phyloP scores from a whole-genome alignment of 2,329 filamentous ascomycete species.

The Cytospora paraplurivora region DNA sequence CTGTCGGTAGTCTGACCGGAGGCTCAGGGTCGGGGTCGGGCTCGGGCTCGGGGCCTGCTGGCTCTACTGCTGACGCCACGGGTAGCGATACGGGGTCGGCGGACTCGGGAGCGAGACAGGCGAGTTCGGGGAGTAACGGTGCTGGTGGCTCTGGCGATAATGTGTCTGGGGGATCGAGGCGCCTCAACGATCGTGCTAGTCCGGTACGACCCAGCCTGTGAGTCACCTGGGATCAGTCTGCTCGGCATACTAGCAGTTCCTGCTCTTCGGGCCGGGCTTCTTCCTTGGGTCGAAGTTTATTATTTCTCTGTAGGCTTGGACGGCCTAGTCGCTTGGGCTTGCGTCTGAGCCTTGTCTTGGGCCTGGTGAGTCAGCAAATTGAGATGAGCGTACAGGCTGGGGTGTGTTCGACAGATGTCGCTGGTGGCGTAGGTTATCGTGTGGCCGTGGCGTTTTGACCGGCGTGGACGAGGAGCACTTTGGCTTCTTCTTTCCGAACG shows the following conservation, averaged over 20 bases:
- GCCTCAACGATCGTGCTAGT: constrained; percentile 11
- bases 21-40: constrained; percentile 1
- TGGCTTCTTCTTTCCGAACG: not conserved
- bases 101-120: constrained; percentile 4
- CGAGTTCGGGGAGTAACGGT: not conserved
- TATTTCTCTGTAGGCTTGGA: not conserved
- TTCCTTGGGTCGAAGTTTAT: not conserved
- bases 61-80: not conserved
- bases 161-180: not conserved
- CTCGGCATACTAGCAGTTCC: too few species aligned
- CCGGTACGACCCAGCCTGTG: constrained; percentile 20
- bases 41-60: not conserved
- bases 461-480: not conserved
- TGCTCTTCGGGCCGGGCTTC: not conserved
- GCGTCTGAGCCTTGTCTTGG: too few species aligned
- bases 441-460: not conserved
- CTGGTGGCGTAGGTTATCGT: not conserved
- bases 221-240: not conserved
- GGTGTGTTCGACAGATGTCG: too few species aligned
- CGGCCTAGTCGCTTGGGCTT: not conserved
- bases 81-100: constrained; percentile 6
- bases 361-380: too few species aligned
- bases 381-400: too few species aligned
- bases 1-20: constrained; percentile 81
- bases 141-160: not conserved